Evolutionary conservation across 2,329 filamentous ascomycete genomes (phyloP), one percentile per base, ranked within the genome.

Genomic region (Zymoseptoria ardabiliae): DNA sequence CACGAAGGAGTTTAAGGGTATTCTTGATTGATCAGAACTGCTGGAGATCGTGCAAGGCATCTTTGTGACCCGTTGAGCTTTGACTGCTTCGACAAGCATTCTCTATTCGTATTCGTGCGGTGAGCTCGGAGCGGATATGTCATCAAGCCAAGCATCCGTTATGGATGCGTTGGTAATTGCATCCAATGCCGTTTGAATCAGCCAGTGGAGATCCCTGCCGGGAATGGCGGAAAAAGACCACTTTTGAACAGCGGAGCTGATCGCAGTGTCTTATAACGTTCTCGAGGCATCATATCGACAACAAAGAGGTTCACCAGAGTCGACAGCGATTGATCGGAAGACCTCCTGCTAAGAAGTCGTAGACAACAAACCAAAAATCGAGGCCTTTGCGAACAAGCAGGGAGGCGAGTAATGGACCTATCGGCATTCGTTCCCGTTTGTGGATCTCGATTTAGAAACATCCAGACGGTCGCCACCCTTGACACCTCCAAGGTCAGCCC

Each of bases 1-100:
- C 50, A 82, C 81, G 3, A 77, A 75, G 64, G 73, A 76, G 17
- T 86, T 85, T 69, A 85, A 85, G 58, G 58, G 60, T 20, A 68
- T 70, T 35, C 54, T 62, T 17, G 51, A 55, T 57, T 48, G n/a
- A n/a, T n/a, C n/a, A n/a, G n/a, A n/a, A n/a, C n/a, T n/a, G n/a
- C n/a, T n/a, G n/a, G n/a, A n/a, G n/a, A n/a, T n/a, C n/a, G n/a
- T n/a, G n/a, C n/a, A n/a, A n/a, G n/a, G n/a, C n/a, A n/a, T n/a
- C n/a, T n/a, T n/a, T n/a, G n/a, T n/a, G n/a, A n/a, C n/a, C n/a
- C n/a, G n/a, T n/a, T n/a, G n/a, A n/a, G n/a, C n/a, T n/a, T n/a
- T n/a, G n/a, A n/a, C n/a, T 17, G 35, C 35, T 45, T 45, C 35
- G 35, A 45, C 35, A 17, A n/a, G 35, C 35, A 13, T 45, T n/a